Percentiles rank a stretch among this genome's conserved stretches.
Conservation (phyloP, 495 filamentous ascomycete species). For the Podospora conica region DNA sequence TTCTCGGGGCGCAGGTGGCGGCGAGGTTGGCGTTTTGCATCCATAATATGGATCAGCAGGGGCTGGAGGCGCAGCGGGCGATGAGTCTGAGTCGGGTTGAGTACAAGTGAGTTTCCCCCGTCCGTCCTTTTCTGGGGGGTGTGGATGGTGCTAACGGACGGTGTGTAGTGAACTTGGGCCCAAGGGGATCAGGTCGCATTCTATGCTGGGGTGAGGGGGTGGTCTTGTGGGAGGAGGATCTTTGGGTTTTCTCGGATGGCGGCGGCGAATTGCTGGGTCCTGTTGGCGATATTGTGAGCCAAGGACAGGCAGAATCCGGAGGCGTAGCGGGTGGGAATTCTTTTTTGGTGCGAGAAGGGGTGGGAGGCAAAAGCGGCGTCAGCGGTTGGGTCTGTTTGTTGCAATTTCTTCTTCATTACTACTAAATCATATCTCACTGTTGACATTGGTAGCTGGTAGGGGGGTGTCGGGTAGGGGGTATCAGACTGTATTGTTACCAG, state of each 20-base stretch:
- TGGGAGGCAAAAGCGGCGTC: not conserved
- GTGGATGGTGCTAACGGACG: not conserved
- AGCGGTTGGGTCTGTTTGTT: not conserved
- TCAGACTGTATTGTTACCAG: no score
- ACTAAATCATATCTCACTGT: not conserved
- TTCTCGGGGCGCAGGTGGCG: conserved; percentile 74
- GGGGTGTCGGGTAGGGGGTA: no score
- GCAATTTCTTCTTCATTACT: not conserved
- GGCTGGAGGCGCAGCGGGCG: conserved; percentile 32
- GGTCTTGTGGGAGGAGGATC: not conserved
- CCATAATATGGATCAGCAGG: conserved; percentile 40
- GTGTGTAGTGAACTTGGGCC: conserved; percentile 36
- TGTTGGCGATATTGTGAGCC: not conserved
- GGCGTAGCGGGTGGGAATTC: not conserved
- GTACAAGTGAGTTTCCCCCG: conserved; percentile 39
- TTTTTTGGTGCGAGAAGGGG: not conserved
- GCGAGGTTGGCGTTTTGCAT: conserved; percentile 64
- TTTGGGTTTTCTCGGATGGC: not conserved
- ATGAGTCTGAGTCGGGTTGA: conserved; percentile 44
- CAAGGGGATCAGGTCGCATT: conserved; percentile 36
- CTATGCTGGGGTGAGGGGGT: conserved; percentile 35
- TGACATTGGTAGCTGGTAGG: not conserved
- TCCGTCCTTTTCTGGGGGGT: not conserved
- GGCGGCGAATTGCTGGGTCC: not conserved
- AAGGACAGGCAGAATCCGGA: no score